Evolutionary conservation across 306 rosid genomes (phyloP), one percentile per base, ranked within the genome.

Genomic region (Alnus rubra): DNA sequence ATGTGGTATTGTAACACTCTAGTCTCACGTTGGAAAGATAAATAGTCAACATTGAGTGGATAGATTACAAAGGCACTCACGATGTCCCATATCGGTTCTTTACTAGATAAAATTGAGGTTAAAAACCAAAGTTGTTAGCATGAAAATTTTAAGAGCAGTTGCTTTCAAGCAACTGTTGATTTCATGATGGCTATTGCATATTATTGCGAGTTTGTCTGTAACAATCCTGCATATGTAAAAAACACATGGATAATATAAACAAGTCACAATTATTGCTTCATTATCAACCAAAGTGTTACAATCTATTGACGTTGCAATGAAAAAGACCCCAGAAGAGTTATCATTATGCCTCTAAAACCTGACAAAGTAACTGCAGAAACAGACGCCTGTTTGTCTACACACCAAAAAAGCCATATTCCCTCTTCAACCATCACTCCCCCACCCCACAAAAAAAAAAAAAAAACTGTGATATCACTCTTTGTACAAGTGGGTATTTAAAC

Each of bases 401-500:
- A 78, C 77, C 82, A 19, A 77, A 85, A 85, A 85, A 80, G 65
- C 83, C 81, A 59, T 31, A 68, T 75, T 13, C 69, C 71, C 63
- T 79, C 73, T 48, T 69, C 45, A 63, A 55, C 64, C 62, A 23
- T 23, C 28, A 23, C 28, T 23, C 28, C 28, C 28, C 28, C 28
- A 0, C 28, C 28, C 28, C 28, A 23, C 37, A 33, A 33, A 33
- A 33, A 33, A 33, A 0, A 33, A 33, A 33, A 33, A 75, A 44
- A 84, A 83, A 85, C 80, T 84, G 84, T 59, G 69, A 76, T 77
- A 71, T 85, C 77, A 79, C 82, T 81, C 59, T 55, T 75, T 58
- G 79, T 89, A 83, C 89, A 83, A 81, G 81, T 73, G 82, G 80
- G 87, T 74, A 79, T 71, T 37, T 23, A 31, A 88, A 87, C 93